A percentile compares a stretch with the other conserved stretches of the same genome.
Conservation (phyloP, 768 basidiomycete genomes). For the Sarcodon sp. region DNA sequence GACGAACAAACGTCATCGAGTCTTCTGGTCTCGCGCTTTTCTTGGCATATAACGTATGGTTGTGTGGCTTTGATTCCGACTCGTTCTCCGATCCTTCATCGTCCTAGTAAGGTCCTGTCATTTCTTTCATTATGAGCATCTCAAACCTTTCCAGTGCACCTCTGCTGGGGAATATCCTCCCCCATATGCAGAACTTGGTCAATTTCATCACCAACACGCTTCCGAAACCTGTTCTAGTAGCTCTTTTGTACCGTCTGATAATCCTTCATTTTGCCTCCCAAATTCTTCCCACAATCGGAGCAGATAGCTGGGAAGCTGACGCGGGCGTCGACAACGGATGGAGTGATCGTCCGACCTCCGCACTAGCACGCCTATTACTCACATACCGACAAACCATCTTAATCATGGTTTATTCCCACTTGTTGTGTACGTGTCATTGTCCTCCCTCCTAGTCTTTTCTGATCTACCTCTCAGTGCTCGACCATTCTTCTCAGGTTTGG, state of each 20-base stretch:
- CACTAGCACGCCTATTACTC: constrained; percentile 57
- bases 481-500: constrained; percentile 87
- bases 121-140: constrained; percentile 3
- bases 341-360: constrained; percentile 75
- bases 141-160: constrained; percentile 38
- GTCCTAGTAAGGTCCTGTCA: constrained; percentile 47
- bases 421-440: constrained; percentile 48
- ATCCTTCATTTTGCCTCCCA: constrained; percentile 74
- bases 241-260: constrained; percentile 67
- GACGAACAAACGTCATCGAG: constrained; percentile 88
- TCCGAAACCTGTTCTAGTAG: constrained; percentile 73
- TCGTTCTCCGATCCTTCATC: constrained; percentile 63
- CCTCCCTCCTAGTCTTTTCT: not conserved
- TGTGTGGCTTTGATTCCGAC: constrained; percentile 70
- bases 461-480: constrained; percentile 40
- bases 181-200: constrained; percentile 65
- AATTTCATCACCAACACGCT: constrained; percentile 80
- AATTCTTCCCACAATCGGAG: constrained; percentile 76
- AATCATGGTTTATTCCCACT: constrained; percentile 77
- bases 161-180: constrained; percentile 64
- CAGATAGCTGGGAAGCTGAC: constrained; percentile 66
- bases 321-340: constrained; percentile 50
- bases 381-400: constrained; percentile 81
- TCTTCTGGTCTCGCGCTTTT: constrained; percentile 80
- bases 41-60: constrained; percentile 85